Evolutionary conservation across 139 green algal genomes (phyloP), one percentile per base, ranked within the genome.

Genomic region (Protoeuglena noctilucae): DNA sequence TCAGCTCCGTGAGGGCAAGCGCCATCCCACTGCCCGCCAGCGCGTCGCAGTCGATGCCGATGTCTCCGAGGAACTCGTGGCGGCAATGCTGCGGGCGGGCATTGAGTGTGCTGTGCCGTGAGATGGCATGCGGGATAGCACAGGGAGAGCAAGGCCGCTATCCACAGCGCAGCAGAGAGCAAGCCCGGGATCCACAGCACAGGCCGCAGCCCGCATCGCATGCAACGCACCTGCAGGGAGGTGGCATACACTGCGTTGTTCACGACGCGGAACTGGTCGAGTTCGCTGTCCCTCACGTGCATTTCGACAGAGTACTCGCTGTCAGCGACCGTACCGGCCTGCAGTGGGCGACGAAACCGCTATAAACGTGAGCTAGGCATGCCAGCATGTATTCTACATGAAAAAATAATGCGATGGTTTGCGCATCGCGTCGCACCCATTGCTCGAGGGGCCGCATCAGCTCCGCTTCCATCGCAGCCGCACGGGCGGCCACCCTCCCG

Each of bases 171-270:
- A 16, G 14, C 29, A 21, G 51, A 4, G 18, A 26, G 29, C 4
- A 28, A 3, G 2, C 27, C 3, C n/a, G 28, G 28, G 28, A 48
- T 3, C 27, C 14, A 27, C 9, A 12, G 2, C n/a, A n/a, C n/a
- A n/a, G n/a, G n/a, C n/a, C n/a, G n/a, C n/a, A n/a, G n/a, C n/a
- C 17, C 14, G 40, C 22, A 3, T 21, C 1, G 31, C 17, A 29
- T 22, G 17, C 17, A 17, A 5, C 56, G 28, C 45, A 64, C 59
- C 23, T 65, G 59, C 45, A 71, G 61, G 28, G 60, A 69, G 43
- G 40, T 60, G 52, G 43, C 52, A 51, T 74, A 74, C 22, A 67
- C 53, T 18, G 57, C 58, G 51, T 74, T 74, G 58, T 74, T 74
- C 28, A 74, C 67, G 23, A 74, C 67, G 18, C 25, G 25, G 55